Evolutionary conservation across 1,139 yeast species (phyloP).

Genomic region (Lipomyces yarrowii): DNA sequence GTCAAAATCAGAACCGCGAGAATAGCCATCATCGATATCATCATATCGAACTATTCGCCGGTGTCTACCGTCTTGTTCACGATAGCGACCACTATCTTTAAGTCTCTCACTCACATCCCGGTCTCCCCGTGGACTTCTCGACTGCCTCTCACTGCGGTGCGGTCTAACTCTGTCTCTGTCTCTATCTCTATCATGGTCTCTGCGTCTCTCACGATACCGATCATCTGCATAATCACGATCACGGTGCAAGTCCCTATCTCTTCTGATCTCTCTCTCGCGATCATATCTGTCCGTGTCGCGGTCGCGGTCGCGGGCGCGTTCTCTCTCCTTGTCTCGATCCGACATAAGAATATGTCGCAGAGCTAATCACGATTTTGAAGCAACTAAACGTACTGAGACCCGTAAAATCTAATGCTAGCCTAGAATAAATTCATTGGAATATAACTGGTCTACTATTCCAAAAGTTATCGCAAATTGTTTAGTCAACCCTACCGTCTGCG

Average conservation of each 20-base stretch:
- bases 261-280: slow-evolving; percentile 1
- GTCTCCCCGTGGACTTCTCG: slow-evolving; percentile 4
- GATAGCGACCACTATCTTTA: slow-evolving; percentile 10
- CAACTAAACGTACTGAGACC: neutral
- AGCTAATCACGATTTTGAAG: neutral
- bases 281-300: slow-evolving; percentile 1
- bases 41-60: slow-evolving; percentile 2
- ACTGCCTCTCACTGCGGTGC: slow-evolving; percentile 8
- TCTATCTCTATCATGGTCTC: slow-evolving; percentile 10
- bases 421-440: neutral
- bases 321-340: neutral
- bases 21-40: neutral
- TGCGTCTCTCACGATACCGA: slow-evolving; percentile 9
- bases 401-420: neutral
- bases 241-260: slow-evolving; percentile 5
- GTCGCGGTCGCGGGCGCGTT: slow-evolving; percentile 3
- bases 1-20: slow-evolving; percentile 4
- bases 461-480: too few species aligned
- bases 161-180: slow-evolving; percentile 5
- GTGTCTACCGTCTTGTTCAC: slow-evolving; percentile 3
- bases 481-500: too few species aligned
- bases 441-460: neutral
- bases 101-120: neutral
- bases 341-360: neutral
- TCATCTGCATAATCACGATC: neutral